Percentiles rank a stretch among this genome's conserved stretches.
These are phyloP conservation scores for Tolypocladium endophyticum DNA, from an alignment of 2,329 filamentous ascomycete genomes.

Conservation along the genomic window DNA sequence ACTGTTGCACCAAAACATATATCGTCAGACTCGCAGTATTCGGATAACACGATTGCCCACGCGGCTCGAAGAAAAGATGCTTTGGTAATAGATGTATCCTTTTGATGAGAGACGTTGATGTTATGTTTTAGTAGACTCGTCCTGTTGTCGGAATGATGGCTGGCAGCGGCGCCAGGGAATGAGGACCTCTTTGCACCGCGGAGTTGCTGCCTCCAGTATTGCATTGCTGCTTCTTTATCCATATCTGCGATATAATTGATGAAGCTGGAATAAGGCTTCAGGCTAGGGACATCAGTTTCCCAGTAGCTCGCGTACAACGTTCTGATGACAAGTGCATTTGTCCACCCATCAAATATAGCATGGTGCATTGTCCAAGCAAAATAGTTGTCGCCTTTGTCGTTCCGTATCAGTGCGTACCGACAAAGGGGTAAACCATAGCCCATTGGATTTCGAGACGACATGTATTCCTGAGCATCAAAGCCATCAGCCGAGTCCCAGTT, in stretches of 20 bases:
- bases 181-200: slow-evolving; percentile 1
- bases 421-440: background rate
- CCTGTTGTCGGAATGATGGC: background rate
- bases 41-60: slow-evolving; percentile 14
- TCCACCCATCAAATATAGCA: background rate
- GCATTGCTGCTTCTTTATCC: background rate
- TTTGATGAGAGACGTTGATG: background rate
- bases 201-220: slow-evolving; percentile 7
- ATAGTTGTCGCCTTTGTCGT: background rate
- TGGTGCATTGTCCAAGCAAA: slow-evolving; percentile 17
- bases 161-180: slow-evolving; percentile 1
- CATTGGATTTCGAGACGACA: background rate
- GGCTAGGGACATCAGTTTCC: background rate
- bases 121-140: background rate
- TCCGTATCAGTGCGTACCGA: background rate
- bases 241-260: background rate
- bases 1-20: slow-evolving; percentile 14
- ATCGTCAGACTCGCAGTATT: slow-evolving; percentile 8
- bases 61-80: slow-evolving; percentile 14
- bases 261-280: background rate
- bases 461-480: no score
- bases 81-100: slow-evolving; percentile 5
- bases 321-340: background rate
- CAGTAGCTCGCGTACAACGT: background rate
- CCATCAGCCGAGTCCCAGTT: no score